These are phyloP conservation scores for Blastocystis sp. DNA, from an alignment of 352 stramenopile species.

Conservation along the genomic window DNA sequence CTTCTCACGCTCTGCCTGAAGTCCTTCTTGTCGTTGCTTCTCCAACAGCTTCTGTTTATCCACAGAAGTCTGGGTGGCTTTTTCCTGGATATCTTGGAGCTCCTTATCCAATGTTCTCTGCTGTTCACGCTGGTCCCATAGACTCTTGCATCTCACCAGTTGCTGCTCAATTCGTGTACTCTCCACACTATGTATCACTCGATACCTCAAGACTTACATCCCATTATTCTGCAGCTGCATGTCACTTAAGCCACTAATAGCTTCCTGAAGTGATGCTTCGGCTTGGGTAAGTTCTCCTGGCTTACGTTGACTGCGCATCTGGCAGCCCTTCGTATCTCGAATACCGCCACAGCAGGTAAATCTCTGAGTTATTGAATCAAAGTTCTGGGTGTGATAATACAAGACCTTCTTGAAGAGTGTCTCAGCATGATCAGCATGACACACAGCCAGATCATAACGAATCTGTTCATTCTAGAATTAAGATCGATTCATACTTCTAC, in stretches of 20 bases:
- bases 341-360: slow-evolving; percentile 4
- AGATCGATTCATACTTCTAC: neutral
- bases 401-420: neutral
- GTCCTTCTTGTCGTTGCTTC: slow-evolving; percentile 11
- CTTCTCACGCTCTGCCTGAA: slow-evolving; percentile 40
- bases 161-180: neutral
- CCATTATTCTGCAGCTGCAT: neutral
- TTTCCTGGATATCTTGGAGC: neutral
- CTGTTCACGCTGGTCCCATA: slow-evolving; percentile 31
- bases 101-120: slow-evolving; percentile 39
- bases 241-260: neutral
- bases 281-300: slow-evolving; percentile 31
- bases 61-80: neutral
- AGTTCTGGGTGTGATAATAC: neutral
- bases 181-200: neutral
- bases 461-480: neutral
- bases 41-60: slow-evolving; percentile 26
- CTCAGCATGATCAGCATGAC: neutral
- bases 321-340: neutral
- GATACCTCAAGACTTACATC: neutral
- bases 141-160: neutral
- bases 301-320: neutral
- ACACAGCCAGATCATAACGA: slow-evolving; percentile 8
- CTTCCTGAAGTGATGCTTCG: slow-evolving; percentile 23
- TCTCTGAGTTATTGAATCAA: neutral